Base-by-base conservation (phyloP, 208 protist genomes). In the Acanthamoeba lenticulata region DNA sequence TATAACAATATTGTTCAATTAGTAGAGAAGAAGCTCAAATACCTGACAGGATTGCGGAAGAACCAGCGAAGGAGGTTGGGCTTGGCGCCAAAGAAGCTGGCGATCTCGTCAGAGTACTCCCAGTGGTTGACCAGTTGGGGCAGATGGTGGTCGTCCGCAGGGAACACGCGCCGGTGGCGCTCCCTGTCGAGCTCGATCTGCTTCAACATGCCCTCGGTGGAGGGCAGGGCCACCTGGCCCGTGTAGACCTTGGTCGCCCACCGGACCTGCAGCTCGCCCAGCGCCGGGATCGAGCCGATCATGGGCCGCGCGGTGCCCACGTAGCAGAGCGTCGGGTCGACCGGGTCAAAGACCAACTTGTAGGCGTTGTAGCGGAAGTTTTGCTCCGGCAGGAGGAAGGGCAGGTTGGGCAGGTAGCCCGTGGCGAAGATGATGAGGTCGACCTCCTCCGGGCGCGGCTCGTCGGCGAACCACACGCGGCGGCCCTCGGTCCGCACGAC, bases 61-160 rank as follows among this genome's bases (percentile, higher is more conserved):
- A 92, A 92, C 88, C 88, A 92, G 60, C 62, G 29, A n/a, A 92
- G 17, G 40, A 92, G 62, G 88, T 77, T 32, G 24, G 88, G 88
- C 60, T 92, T 92, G 38, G 88, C 88, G 6, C 88, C 88, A 32
- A 79, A 92, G 88, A 77, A 92, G 40, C 57, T 77, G 38, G 88
- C 88, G 40, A 92, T 92, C 65, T 92, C 88, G 34, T 92, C 88
- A 17, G 88, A 92, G 88, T 92, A 92, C 27, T 40, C 60, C 88
- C 88, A 92, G 88, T 92, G 88, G 38, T 92, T 92, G 34, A 92
- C 88, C 55, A 92, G 88, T 42, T 92, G 88, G 27, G 88, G 88
- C 57, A 92, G 47, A n/a, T 47, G 42, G 55, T 55, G 55, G 60
- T 92, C 60, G 42, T 92, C 88, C 1, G 52, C 60, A 9, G 88